Percentiles rank a stretch among this genome's conserved stretches.
phyloP scores from a whole-genome alignment of 345 rosid genomes.

The Arabidopsis arenosa region DNA sequence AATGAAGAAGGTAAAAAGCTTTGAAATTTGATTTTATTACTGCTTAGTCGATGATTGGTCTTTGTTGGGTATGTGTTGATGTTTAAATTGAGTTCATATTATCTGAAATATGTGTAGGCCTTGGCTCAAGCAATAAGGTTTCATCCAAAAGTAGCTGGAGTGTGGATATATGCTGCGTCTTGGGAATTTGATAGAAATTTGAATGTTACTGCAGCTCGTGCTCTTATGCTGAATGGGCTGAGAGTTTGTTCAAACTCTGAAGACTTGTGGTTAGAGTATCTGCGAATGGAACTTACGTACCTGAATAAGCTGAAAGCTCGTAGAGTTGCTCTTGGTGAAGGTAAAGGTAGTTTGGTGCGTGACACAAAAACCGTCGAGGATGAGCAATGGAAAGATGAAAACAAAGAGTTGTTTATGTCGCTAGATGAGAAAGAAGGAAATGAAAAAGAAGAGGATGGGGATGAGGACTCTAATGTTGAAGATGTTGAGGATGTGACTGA shows the following conservation, averaged over 20 bases:
- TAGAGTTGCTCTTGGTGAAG: slow-evolving; percentile 83
- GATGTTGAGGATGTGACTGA: slow-evolving; percentile 54
- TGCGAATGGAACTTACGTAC: slow-evolving; percentile 89
- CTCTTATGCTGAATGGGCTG: slow-evolving; percentile 88
- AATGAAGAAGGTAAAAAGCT: slow-evolving; percentile 74
- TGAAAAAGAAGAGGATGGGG: slow-evolving; percentile 52
- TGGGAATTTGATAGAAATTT: slow-evolving; percentile 93
- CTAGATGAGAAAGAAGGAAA: slow-evolving; percentile 55
- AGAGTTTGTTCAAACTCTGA: slow-evolving; percentile 79
- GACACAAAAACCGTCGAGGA: slow-evolving; percentile 48
- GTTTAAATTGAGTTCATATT: neutral
- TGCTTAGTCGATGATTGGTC: neutral
- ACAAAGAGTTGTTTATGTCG: slow-evolving; percentile 70
- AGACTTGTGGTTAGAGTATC: slow-evolving; percentile 93
- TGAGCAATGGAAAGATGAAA: slow-evolving; percentile 72
- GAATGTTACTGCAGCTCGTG: slow-evolving; percentile 84
- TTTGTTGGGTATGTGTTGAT: neutral
- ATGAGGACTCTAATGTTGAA: slow-evolving; percentile 44
- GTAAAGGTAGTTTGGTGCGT: slow-evolving; percentile 60
- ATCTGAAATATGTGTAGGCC: slow-evolving; percentile 50
- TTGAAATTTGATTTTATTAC: neutral
- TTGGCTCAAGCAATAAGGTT: slow-evolving; percentile 84
- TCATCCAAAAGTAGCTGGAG: slow-evolving; percentile 82
- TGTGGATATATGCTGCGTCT: slow-evolving; percentile 97
- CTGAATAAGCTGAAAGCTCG: slow-evolving; percentile 84